phyloP scores from a whole-genome alignment of 2,329 filamentous ascomycete genomes.

The Atkinsonella hypoxylon region DNA sequence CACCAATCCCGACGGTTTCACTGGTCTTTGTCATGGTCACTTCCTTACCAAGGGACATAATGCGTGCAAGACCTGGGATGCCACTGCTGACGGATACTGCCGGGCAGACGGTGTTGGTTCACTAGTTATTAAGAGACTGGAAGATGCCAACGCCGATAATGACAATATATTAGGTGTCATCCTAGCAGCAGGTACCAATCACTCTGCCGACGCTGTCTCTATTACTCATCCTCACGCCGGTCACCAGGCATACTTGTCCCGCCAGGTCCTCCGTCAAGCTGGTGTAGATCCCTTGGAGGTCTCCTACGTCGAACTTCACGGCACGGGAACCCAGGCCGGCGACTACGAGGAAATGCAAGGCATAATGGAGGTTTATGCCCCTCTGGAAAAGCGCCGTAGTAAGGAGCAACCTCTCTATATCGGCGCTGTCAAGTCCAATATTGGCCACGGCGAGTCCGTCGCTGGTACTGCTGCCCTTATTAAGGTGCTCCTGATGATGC shows the following conservation, averaged over 20 bases:
- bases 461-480: conserved; percentile 50
- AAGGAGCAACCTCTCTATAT: conserved; percentile 44
- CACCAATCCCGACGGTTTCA: conserved; percentile 3
- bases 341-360: conserved; percentile 76
- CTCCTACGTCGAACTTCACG: conserved; percentile 83
- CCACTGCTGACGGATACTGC: conserved; percentile 72
- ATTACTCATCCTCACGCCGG: conserved; percentile 75
- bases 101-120: conserved; percentile 65
- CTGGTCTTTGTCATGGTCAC: conserved; percentile 3
- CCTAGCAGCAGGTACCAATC: conserved; percentile 64
- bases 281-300: conserved; percentile 66
- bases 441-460: conserved; percentile 51
- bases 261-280: conserved; percentile 55
- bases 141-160: conserved; percentile 65
- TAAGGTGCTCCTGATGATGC: conserved; percentile 54
- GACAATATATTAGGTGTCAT: conserved; percentile 71
- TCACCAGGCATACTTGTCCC: conserved; percentile 59
- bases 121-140: conserved; percentile 66
- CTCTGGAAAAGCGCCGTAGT: conserved; percentile 28
- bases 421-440: conserved; percentile 52
- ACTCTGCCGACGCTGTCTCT: conserved; percentile 68
- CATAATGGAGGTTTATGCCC: conserved; percentile 48
- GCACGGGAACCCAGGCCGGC: conserved; percentile 80
- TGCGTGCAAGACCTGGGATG: conserved; percentile 61
- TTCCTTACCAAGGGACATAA: conserved; percentile 4